Evolutionary conservation across 1,139 yeast genomes (phyloP).

Genomic region (Candida anutae): DNA sequence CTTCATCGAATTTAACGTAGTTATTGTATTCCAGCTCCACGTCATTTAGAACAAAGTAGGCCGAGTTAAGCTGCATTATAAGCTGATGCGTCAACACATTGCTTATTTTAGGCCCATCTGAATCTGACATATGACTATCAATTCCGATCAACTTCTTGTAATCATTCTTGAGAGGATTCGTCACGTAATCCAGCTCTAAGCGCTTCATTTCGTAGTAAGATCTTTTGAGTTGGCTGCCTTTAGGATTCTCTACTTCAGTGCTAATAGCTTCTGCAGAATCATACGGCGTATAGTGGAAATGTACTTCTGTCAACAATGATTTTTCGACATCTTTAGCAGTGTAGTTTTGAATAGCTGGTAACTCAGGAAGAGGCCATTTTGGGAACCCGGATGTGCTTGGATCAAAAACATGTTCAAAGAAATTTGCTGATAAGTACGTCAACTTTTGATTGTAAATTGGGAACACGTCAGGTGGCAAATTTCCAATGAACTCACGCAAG

Average conservation of each 20-base stretch:
- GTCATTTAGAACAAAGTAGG: slow-evolving; percentile 18
- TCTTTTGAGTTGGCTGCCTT: slow-evolving; percentile 14
- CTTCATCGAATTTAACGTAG: slow-evolving; percentile 16
- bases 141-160: slow-evolving; percentile 56
- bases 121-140: slow-evolving; percentile 13
- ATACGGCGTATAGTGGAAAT: slow-evolving; percentile 50
- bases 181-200: slow-evolving; percentile 57
- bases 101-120: slow-evolving; percentile 9
- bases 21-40: slow-evolving; percentile 22
- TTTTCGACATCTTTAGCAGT: slow-evolving; percentile 70
- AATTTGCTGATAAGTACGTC: slow-evolving; percentile 47
- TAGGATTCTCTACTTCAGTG: slow-evolving; percentile 5
- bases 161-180: slow-evolving; percentile 57
- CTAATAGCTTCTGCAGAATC: slow-evolving; percentile 30
- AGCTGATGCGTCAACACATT: slow-evolving; percentile 31
- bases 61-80: slow-evolving; percentile 27
- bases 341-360: slow-evolving; percentile 56
- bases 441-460: slow-evolving; percentile 69
- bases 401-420: slow-evolving; percentile 41
- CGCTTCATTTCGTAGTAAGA: slow-evolving; percentile 59
- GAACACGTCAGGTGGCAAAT: slow-evolving; percentile 69
- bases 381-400: slow-evolving; percentile 19
- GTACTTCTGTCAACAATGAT: slow-evolving; percentile 72
- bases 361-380: slow-evolving; percentile 75
- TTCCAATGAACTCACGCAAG: slow-evolving; percentile 76